Evolutionary conservation across 2,329 filamentous ascomycete genomes (phyloP), one percentile per base, ranked within the genome.

Genomic region (Chaetomiaceae sp.): DNA sequence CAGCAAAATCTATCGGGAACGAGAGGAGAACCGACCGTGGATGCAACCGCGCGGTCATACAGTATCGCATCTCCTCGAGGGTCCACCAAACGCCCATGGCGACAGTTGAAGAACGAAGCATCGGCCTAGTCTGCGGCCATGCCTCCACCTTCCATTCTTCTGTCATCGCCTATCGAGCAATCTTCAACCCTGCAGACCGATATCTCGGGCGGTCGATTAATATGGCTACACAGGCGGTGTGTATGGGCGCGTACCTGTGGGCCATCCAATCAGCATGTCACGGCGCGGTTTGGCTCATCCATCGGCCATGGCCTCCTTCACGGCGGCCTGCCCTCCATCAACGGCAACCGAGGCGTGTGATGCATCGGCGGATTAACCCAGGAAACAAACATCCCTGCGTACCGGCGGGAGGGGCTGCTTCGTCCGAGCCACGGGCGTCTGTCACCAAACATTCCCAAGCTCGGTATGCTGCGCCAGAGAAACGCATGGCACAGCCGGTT

Each of bases 291-390:
- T 51, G 43, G 29, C 15, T 53, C 43, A 36, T 54, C 50, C 55
- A 23, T 36, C 49, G 50, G 50, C 55, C 55, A 33, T 40, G 57
- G 57, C 29, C 57, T 47, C 47, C 33, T 29, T 46, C 38, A 34
- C 43, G 38, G 54, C 57, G 57, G 51, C 55, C 53, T 44, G 50
- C 57, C 55, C 54, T 53, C 56, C 56, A 51, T 45, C 54, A 40
- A 20, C 34, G 38, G 49, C 39, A 56, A 44, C 53, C 48, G 37
- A 51, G 48, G 17, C n/a, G 20, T 38, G 17, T 45, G 42, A 17
- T 42, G 34, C 36, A 39, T 36, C 38, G 43, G 45, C 39, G 45
- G 34, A 47, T 33, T 31, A 37, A 42, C 20, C 8, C n/a, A 22
- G 44, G 43, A 55, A 55, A 51, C 40, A 51, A 55, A 53, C 46